A percentile compares a stretch with the other conserved stretches of the same genome.
Conservation (phyloP, 306 rosid genomes). For the Geum urbanum region DNA sequence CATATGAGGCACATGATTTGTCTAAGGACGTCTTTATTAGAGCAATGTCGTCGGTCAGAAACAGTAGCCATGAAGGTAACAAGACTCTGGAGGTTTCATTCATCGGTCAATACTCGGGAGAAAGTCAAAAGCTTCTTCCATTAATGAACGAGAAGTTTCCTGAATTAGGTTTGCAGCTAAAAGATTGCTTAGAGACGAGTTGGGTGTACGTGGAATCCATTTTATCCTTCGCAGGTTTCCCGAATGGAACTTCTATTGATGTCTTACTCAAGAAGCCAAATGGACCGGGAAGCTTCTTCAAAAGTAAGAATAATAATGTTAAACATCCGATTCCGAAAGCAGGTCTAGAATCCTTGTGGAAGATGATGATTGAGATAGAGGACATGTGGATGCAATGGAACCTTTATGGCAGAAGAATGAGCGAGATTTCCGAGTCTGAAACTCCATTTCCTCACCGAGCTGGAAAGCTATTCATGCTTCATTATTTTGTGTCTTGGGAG, state of each 20-base stretch:
- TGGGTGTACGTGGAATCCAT: slow-evolving; percentile 18
- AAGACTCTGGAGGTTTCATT: not conserved
- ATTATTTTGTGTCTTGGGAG: slow-evolving; percentile 28
- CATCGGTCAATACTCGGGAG: slow-evolving; percentile 8
- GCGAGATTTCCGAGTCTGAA: slow-evolving; percentile 4
- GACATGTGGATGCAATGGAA: not conserved
- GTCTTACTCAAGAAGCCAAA: not conserved
- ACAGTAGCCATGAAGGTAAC: not conserved
- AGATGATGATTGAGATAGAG: not conserved
- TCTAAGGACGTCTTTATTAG: slow-evolving; percentile 26
- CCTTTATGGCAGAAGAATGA: slow-evolving; percentile 22
- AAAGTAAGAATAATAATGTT: slow-evolving; percentile 6
- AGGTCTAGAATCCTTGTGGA: not conserved
- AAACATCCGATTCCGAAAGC: slow-evolving; percentile 9
- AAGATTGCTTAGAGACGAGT: slow-evolving; percentile 11
- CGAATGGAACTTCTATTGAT: slow-evolving; percentile 1
- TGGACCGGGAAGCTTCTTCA: not conserved
- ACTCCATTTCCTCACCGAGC: slow-evolving; percentile 41
- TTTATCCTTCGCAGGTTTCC: not conserved
- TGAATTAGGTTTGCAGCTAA: slow-evolving; percentile 11
- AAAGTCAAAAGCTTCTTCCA: not conserved
- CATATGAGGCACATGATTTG: slow-evolving; percentile 10
- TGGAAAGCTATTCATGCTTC: slow-evolving; percentile 30
- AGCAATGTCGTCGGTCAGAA: not conserved
- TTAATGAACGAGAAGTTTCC: slow-evolving; percentile 4